These are phyloP conservation scores for Basidiobolus meristosporus DNA, from an alignment of 371 early-diverging fungal genomes.

Conservation along the genomic window DNA sequence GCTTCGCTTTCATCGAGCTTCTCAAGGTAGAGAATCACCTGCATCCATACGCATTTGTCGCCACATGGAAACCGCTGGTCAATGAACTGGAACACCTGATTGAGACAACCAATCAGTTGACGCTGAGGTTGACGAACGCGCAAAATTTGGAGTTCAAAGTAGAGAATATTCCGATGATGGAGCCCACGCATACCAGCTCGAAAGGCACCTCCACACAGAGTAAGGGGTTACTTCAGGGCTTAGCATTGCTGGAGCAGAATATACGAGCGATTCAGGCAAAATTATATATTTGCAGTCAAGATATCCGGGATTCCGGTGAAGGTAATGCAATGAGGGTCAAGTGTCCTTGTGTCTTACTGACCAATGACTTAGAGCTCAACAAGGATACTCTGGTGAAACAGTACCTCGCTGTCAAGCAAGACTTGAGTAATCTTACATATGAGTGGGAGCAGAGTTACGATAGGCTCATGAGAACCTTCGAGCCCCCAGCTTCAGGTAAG, in stretches of 20 bases:
- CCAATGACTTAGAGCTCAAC: conserved; percentile 6
- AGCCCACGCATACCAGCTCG: too few relatives aligned
- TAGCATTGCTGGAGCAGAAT: conserved; percentile 14
- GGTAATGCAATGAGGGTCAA: conserved; percentile 5
- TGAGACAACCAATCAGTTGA: conserved; percentile 7
- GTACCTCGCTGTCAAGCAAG: conserved; percentile 14
- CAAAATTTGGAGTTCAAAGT: conserved; percentile 4
- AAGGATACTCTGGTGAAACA: conserved; percentile 11
- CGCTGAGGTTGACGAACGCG: conserved; percentile 10
- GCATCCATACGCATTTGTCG: conserved; percentile 3
- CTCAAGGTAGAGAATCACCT: neutral
- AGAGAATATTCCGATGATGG: conserved; percentile 8
- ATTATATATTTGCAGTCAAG: conserved; percentile 17
- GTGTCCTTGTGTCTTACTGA: neutral
- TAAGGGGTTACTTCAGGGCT: conserved; percentile 11
- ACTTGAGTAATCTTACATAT: conserved; percentile 12
- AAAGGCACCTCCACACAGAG: too few relatives aligned
- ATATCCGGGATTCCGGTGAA: conserved; percentile 9
- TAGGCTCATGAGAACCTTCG: conserved; percentile 10
- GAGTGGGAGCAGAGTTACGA: conserved; percentile 18
- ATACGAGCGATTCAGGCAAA: conserved; percentile 18
- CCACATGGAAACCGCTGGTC: conserved; percentile 5
- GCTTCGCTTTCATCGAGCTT: conserved; percentile 6
- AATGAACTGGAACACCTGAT: too few relatives aligned
- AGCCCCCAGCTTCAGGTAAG: conserved; percentile 5